phyloP scores from a whole-genome alignment of 2,329 filamentous ascomycete species.

The Aspergillus neoniger region DNA sequence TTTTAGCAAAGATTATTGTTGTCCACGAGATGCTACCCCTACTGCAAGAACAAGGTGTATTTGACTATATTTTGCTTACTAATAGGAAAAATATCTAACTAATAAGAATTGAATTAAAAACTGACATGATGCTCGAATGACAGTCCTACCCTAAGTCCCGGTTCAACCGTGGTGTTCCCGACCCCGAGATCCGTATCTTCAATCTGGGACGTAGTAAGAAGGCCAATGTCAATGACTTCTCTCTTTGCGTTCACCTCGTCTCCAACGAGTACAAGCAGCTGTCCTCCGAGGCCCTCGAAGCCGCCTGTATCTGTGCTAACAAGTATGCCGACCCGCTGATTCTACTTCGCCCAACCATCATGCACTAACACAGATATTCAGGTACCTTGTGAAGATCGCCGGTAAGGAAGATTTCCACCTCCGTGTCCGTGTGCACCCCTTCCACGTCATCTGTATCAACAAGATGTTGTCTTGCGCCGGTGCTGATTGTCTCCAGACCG shows the following conservation, averaged over 20 bases:
- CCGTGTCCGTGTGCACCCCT: conserved; percentile 86
- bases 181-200: conserved; percentile 89
- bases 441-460: conserved; percentile 99
- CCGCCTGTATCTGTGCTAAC: conserved; percentile 99
- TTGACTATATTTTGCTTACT: too few relatives aligned
- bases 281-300: conserved; percentile 98
- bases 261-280: conserved; percentile 99
- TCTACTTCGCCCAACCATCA: not conserved
- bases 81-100: not conserved
- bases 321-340: conserved; percentile 62
- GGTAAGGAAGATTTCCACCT: conserved; percentile 74
- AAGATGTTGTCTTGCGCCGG: conserved; percentile 99
- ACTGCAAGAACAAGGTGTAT: conserved; percentile 99
- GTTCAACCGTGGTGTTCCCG: conserved; percentile 98
- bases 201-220: conserved; percentile 98
- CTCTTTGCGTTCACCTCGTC: conserved; percentile 97
- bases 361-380: conserved; percentile 24
- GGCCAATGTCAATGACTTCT: conserved; percentile 99
- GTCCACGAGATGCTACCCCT: conserved; percentile 99
- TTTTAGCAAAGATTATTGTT: conserved; percentile 84
- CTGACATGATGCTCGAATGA: conserved; percentile 24
- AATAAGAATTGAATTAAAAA: conserved; percentile 1
- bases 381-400: conserved; percentile 68
- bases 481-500: conserved; percentile 99
- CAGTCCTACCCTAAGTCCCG: conserved; percentile 98